phyloP scores from a whole-genome alignment of 331 rosid species.

The Spiraea crenata region DNA sequence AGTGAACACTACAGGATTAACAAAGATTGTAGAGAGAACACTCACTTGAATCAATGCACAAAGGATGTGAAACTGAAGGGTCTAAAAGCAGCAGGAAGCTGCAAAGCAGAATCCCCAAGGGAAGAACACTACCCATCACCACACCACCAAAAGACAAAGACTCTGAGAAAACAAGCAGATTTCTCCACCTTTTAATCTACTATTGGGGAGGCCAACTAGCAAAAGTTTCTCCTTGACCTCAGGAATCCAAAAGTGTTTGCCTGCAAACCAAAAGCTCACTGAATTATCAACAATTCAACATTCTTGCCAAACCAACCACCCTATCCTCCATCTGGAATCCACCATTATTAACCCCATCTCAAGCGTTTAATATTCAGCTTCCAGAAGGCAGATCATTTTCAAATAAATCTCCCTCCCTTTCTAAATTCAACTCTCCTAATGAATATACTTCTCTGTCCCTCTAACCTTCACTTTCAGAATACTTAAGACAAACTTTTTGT shows the following conservation, averaged over 20 bases:
- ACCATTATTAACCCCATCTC: constrained; percentile 12
- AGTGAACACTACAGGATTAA: not conserved
- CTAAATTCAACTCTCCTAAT: not conserved
- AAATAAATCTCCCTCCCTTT: constrained; percentile 12
- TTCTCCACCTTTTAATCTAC: constrained; percentile 19
- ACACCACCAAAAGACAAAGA: constrained; percentile 23
- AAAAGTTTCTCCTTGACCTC: constrained; percentile 22
- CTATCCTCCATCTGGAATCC: constrained; percentile 1
- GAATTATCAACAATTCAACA: constrained; percentile 14
- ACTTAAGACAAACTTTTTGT: not conserved
- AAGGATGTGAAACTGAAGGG: constrained; percentile 59
- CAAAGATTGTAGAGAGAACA: constrained; percentile 11
- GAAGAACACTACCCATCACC: constrained; percentile 49
- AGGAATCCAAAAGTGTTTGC: not conserved
- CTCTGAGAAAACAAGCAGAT: not conserved
- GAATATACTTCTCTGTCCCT: not conserved
- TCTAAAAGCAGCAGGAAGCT: constrained; percentile 51
- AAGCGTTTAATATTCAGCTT: constrained; percentile 15
- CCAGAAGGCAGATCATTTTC: constrained; percentile 25
- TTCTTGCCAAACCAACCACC: constrained; percentile 22
- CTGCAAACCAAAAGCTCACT: constrained; percentile 4
- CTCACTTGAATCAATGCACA: constrained; percentile 79
- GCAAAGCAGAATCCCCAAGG: constrained; percentile 37
- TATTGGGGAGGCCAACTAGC: constrained; percentile 11
- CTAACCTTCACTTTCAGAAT: not conserved